Base-by-base conservation (phyloP, 805 yeast species). In the Myxozyma monticola region DNA sequence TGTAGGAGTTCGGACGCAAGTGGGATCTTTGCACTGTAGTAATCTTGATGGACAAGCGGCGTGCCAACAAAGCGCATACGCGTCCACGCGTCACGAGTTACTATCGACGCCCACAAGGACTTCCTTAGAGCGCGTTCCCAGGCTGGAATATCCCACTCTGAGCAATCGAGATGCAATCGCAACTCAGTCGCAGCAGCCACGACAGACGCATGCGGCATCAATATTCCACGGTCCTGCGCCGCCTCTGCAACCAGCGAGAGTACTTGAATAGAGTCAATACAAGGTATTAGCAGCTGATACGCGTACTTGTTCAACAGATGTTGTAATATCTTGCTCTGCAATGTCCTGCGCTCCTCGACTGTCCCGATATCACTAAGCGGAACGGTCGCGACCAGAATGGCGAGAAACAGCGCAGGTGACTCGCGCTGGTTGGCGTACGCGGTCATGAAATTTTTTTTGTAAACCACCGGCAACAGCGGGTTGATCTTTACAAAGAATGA, bases 41-140 rank as follows among this genome's bases (percentile, higher is more conserved):
- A 49, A 15, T 53, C 57, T 6, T 38, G 5, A 18, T 34, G 12
- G 28, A 48, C 37, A 22, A 45, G 42, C 28, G 57, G 53, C 20
- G 36, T 35, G n/a, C 51, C 50, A 9, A 31, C 29, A 28, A 45
- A 53, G 10, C 57, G 48, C 20, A 41, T 31, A 14, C 42, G 29
- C 12, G 49, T 40, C 97, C 97, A 90, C 64, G 89, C 88, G 62
- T 88, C 96, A 65, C 88, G 95, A 44, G 85, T 72, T 73, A 81
- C 88, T 1, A 88, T 93, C 0, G 96, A 96, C 96, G 97, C 89
- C 2, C 96, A 95, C 42, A 90, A 68, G 51, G 96, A 73, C 59
- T 88, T 79, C 45, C 98, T 74, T 39, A 90, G 71, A 4, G 95
- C 91, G 43, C 95, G 76, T 64, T 90, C 98, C 98, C 98, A 91